These are phyloP conservation scores for Hemisphaericaspora xylofermentans DNA, from an alignment of 1,139 yeast species.

Conservation along the genomic window DNA sequence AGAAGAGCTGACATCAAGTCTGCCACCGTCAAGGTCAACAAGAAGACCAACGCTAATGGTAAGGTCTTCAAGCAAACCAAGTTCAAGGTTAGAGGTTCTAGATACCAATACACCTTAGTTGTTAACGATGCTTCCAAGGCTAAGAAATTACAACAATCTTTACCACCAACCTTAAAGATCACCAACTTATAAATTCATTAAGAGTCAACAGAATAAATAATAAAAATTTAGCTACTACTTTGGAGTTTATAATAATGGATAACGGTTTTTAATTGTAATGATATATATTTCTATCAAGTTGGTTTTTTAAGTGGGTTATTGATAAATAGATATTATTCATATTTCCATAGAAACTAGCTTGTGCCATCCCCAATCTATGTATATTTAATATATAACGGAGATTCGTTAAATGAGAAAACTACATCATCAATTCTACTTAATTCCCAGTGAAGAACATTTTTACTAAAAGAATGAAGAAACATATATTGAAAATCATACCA, in stretches of 20 bases:
- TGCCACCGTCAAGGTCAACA: slow-evolving; percentile 89
- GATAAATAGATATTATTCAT: not conserved
- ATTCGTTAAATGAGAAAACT: slow-evolving; percentile 4
- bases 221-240: no score
- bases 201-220: not conserved
- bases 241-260: not conserved
- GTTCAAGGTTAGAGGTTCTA: slow-evolving; percentile 98
- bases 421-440: not conserved
- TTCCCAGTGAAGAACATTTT: no score
- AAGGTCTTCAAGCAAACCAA: slow-evolving; percentile 90
- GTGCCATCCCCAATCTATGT: slow-evolving; percentile 8
- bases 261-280: slow-evolving; percentile 4
- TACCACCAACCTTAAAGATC: slow-evolving; percentile 91
- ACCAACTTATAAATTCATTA: slow-evolving; percentile 55
- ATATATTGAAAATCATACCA: not conserved
- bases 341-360: slow-evolving; percentile 1
- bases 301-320: not conserved
- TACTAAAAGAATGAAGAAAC: not conserved
- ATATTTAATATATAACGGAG: slow-evolving; percentile 11
- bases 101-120: slow-evolving; percentile 91
- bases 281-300: not conserved
- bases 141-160: slow-evolving; percentile 95
- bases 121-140: slow-evolving; percentile 98
- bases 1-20: slow-evolving; percentile 95
- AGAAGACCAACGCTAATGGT: slow-evolving; percentile 83